A percentile compares a stretch with the other conserved stretches of the same genome.
phyloP scores from a whole-genome alignment of 768 basidiomycete species.

The Lentinus tigrinus region DNA sequence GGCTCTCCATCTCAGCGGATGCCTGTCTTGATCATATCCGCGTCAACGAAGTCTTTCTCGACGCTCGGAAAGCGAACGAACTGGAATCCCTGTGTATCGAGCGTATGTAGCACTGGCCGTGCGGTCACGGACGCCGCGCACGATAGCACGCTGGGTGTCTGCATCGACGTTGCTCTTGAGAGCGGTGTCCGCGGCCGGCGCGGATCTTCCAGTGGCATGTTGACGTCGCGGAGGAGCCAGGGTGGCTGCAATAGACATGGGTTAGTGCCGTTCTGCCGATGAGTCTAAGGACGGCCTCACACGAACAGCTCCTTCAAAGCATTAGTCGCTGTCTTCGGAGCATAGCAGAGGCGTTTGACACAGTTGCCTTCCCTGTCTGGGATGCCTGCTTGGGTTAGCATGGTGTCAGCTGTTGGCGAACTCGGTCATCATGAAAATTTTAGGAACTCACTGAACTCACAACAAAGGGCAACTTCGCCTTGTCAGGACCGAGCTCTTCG shows the following conservation, averaged over 20 bases:
- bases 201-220: slow-evolving; percentile 29
- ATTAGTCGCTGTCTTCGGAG: background rate
- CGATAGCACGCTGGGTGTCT: slow-evolving; percentile 10
- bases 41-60: slow-evolving; percentile 41
- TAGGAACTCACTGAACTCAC: too few species aligned
- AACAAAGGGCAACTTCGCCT: too few species aligned
- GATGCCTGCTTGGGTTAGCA: too few species aligned
- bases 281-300: too few species aligned
- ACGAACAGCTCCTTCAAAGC: too few species aligned
- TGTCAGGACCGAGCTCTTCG: too few species aligned
- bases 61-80: slow-evolving; percentile 30
- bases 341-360: background rate
- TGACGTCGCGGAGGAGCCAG: slow-evolving; percentile 31
- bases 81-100: slow-evolving; percentile 43
- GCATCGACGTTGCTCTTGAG: slow-evolving; percentile 26
- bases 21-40: slow-evolving; percentile 38
- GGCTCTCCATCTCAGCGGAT: slow-evolving; percentile 40
- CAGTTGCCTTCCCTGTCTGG: background rate
- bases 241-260: slow-evolving; percentile 23
- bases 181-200: slow-evolving; percentile 30
- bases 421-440: too few species aligned
- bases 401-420: background rate
- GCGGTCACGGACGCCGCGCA: slow-evolving; percentile 24
- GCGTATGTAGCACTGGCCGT: slow-evolving; percentile 22
- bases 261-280: too few species aligned